These are phyloP conservation scores for Suillus hirtellus DNA, from an alignment of 768 basidiomycete species.

Conservation along the genomic window DNA sequence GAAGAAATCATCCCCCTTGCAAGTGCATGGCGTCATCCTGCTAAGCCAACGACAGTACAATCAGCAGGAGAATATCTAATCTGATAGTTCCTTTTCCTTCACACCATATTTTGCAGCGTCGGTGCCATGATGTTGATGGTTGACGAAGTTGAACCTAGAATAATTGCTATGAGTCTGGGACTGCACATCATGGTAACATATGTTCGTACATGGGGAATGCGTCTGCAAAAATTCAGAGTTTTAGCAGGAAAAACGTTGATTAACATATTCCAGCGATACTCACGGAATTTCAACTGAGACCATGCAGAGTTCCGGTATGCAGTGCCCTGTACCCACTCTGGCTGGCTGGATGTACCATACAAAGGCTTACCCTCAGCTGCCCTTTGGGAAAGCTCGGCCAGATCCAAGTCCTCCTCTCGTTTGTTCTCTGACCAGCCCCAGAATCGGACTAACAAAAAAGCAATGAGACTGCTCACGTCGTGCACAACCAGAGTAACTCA, in stretches of 20 bases:
- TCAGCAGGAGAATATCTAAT: slow-evolving; percentile 18
- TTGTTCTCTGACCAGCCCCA: slow-evolving; percentile 95
- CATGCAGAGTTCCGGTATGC: slow-evolving; percentile 88
- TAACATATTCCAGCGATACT: slow-evolving; percentile 31
- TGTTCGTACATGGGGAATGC: slow-evolving; percentile 71
- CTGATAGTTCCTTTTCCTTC: slow-evolving; percentile 27
- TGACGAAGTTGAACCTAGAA: slow-evolving; percentile 92
- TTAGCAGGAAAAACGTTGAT: slow-evolving; percentile 7
- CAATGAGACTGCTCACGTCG: slow-evolving; percentile 9
- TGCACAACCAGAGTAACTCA: slow-evolving; percentile 41
- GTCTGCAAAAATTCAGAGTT: slow-evolving; percentile 40
- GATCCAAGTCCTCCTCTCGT: slow-evolving; percentile 75
- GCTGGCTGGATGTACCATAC: slow-evolving; percentile 82
- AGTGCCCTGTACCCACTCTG: slow-evolving; percentile 81
- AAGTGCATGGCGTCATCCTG: not conserved
- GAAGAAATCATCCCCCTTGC: not conserved
- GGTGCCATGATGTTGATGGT: slow-evolving; percentile 84
- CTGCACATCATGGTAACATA: slow-evolving; percentile 3
- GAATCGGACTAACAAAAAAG: slow-evolving; percentile 66
- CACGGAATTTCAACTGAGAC: slow-evolving; percentile 92
- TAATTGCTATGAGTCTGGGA: slow-evolving; percentile 14
- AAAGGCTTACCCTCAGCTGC: slow-evolving; percentile 79
- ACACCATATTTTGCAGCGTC: slow-evolving; percentile 79
- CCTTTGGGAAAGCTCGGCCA: slow-evolving; percentile 74
- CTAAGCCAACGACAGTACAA: not conserved